Conservation (phyloP, 371 early-diverging fungal genomes). For the Coemansia sp. region DNA sequence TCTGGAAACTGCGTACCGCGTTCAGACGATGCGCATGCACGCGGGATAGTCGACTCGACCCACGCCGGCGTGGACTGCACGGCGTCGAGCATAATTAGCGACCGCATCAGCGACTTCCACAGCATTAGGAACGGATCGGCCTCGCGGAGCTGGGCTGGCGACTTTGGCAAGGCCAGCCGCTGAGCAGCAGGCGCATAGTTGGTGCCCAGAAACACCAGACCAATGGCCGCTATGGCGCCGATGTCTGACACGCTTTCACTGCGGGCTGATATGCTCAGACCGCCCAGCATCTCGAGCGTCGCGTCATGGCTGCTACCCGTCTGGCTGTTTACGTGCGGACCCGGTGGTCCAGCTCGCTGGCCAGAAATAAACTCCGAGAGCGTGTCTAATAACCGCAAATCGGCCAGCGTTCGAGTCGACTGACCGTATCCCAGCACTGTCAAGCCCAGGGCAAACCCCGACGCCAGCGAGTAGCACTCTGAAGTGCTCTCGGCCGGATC, state of each 20-base stretch:
- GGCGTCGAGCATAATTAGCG: constrained; percentile 72
- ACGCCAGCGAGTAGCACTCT: constrained; percentile 67
- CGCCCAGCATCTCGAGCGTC: constrained; percentile 8
- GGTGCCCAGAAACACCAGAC: constrained; percentile 78
- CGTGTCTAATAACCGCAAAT: constrained; percentile 61
- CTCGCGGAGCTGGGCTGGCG: constrained; percentile 61
- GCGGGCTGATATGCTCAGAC: constrained; percentile 1
- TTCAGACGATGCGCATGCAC: constrained; percentile 50
- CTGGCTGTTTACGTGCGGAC: not conserved
- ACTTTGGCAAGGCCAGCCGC: constrained; percentile 61
- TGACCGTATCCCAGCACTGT: constrained; percentile 71
- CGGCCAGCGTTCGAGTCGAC: constrained; percentile 56
- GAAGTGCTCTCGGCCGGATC: constrained; percentile 45
- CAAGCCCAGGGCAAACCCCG: constrained; percentile 84
- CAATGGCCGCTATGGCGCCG: constrained; percentile 79
- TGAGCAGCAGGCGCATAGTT: constrained; percentile 66
- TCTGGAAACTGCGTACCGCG: constrained; percentile 7
- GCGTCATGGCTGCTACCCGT: not conserved
- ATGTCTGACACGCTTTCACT: constrained; percentile 19
- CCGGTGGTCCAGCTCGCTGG: not conserved
- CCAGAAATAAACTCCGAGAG: constrained; percentile 58
- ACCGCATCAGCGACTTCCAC: constrained; percentile 64
- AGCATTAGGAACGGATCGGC: constrained; percentile 72
- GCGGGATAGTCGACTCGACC: constrained; percentile 69
- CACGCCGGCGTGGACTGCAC: constrained; percentile 64